Percentiles rank a stretch among this genome's conserved stretches.
Evolutionary conservation across 495 filamentous ascomycete genomes (phyloP).

Genomic region (Aspergillus cavernicola): DNA sequence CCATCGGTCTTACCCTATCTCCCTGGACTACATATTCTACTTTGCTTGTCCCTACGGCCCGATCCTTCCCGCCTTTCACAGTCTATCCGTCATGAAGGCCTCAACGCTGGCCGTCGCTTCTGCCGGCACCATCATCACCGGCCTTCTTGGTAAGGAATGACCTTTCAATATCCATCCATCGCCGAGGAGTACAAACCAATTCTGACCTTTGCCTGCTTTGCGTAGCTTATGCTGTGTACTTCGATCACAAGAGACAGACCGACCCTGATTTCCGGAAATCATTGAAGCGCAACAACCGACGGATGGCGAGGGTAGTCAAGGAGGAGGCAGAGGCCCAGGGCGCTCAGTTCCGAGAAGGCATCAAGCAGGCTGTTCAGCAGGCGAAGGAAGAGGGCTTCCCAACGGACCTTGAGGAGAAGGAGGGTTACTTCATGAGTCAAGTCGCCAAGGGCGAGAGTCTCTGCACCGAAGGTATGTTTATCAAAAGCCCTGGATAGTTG

Average conservation of each 20-base stretch:
- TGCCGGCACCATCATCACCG: conserved; percentile 69
- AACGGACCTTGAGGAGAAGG: conserved; percentile 82
- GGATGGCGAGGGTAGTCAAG: conserved; percentile 69
- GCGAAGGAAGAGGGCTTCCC: conserved; percentile 92
- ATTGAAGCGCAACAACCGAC: conserved; percentile 77
- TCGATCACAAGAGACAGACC: conserved; percentile 87
- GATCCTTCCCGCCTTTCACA: conserved; percentile 11
- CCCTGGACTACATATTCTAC: background rate
- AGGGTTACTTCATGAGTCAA: conserved; percentile 91
- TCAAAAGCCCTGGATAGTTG: background rate
- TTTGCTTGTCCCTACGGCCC: background rate
- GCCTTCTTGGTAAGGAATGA: conserved; percentile 62
- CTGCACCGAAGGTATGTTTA: conserved; percentile 60
- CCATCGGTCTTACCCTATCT: background rate
- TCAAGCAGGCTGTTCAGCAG: conserved; percentile 66
- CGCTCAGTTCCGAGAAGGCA: conserved; percentile 63
- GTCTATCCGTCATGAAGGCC: conserved; percentile 50
- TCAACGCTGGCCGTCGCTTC: conserved; percentile 70
- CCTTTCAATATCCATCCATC: background rate
- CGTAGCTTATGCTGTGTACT: conserved; percentile 79
- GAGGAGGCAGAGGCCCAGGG: conserved; percentile 67
- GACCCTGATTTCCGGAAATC: conserved; percentile 82
- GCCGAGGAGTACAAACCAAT: background rate
- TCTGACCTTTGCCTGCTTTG: conserved; percentile 10
- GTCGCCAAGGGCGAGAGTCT: conserved; percentile 81